phyloP scores from a whole-genome alignment of 202 grass and related monocot genomes.

The Panicum hallii region DNA sequence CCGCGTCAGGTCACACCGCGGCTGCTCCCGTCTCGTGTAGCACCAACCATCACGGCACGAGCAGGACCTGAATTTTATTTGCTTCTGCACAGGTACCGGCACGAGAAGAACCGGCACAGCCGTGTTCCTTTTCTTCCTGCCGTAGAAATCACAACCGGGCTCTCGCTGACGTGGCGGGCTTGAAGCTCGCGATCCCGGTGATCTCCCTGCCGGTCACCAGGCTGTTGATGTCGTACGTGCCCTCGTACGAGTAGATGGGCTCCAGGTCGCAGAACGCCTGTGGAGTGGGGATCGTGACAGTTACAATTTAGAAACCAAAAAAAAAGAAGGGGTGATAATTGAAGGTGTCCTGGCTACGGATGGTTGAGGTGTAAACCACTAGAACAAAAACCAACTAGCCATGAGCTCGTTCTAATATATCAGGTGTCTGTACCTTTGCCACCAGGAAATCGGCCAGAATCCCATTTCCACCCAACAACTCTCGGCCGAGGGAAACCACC shows the following conservation, averaged over 20 bases:
- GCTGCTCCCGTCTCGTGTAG: too few species aligned
- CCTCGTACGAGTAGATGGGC: conserved; percentile 88
- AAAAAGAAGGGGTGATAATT: neutral
- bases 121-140: neutral
- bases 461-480: conserved; percentile 90
- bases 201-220: conserved; percentile 85
- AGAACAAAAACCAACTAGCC: neutral
- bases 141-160: conserved; percentile 34
- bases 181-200: conserved; percentile 92
- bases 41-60: too few species aligned
- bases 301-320: too few species aligned
- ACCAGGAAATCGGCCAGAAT: conserved; percentile 97
- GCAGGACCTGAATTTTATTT: neutral
- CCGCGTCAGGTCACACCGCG: neutral
- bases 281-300: neutral
- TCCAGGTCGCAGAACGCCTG: conserved; percentile 95
- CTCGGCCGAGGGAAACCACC: conserved; percentile 82
- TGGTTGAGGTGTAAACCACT: conserved; percentile 3
- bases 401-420: neutral
- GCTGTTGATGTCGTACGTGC: conserved; percentile 90
- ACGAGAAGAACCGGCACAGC: neutral
- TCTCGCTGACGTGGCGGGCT: conserved; percentile 60
- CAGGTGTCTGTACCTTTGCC: conserved; percentile 51
- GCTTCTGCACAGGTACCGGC: neutral
- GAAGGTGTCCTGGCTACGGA: neutral